Conservation (phyloP, 495 filamentous ascomycete genomes). For the Choiromyces venosus region DNA sequence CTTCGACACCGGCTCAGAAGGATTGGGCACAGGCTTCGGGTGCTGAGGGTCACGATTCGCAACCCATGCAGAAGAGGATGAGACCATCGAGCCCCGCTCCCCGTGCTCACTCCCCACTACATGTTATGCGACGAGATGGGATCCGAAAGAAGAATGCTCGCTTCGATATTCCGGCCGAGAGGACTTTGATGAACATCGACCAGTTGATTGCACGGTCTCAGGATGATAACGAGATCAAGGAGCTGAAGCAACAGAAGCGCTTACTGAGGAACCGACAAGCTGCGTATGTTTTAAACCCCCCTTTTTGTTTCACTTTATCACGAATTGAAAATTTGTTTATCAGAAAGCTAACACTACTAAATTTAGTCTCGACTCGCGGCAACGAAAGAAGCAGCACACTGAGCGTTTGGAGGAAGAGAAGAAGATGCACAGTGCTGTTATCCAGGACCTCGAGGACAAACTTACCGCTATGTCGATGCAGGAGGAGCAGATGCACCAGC, state of each 20-base stretch:
- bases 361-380: constrained; percentile 84
- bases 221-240: constrained; percentile 93
- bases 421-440: constrained; percentile 72
- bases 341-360: constrained; percentile 34
- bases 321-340: constrained; percentile 27
- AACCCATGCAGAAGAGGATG: constrained; percentile 64
- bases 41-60: constrained; percentile 54
- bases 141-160: constrained; percentile 99
- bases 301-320: constrained; percentile 21
- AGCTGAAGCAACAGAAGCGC: constrained; percentile 96
- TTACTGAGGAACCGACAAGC: constrained; percentile 91
- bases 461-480: constrained; percentile 54
- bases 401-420: constrained; percentile 96
- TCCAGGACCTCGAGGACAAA: constrained; percentile 74
- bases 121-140: constrained; percentile 68
- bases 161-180: constrained; percentile 92
- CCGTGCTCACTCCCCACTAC: constrained; percentile 72
- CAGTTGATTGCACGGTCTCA: constrained; percentile 78
- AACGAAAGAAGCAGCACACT: constrained; percentile 98
- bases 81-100: constrained; percentile 64
- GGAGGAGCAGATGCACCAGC: constrained; percentile 57
- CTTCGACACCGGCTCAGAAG: constrained; percentile 44
- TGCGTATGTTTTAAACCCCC: constrained; percentile 59
- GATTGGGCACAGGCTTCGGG: constrained; percentile 58
- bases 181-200: constrained; percentile 92